These are phyloP conservation scores for Talaromyces wortmannii DNA, from an alignment of 495 filamentous ascomycete genomes.

Conservation along the genomic window DNA sequence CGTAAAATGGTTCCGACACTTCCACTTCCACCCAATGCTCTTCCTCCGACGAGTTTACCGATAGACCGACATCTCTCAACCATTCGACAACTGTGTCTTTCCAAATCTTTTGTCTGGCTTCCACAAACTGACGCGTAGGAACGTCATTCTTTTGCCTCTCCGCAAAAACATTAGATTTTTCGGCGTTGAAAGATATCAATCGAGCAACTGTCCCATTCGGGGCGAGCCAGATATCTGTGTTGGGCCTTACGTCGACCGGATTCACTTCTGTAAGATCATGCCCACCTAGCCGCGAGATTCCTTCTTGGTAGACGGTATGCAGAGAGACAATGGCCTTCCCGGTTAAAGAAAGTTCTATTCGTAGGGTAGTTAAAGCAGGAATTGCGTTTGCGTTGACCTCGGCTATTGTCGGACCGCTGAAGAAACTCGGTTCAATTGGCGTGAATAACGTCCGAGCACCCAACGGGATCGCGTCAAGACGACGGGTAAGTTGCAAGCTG, in stretches of 20 bases:
- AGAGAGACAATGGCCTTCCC: slow-evolving; percentile 32
- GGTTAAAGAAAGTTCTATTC: slow-evolving; percentile 27
- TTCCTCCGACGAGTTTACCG: slow-evolving; percentile 25
- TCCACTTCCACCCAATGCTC: slow-evolving; percentile 39
- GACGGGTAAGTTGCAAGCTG: slow-evolving; percentile 31
- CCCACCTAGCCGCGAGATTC: slow-evolving; percentile 25
- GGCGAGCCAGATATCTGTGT: slow-evolving; percentile 42
- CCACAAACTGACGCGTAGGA: neutral
- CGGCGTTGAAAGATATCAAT: slow-evolving; percentile 23
- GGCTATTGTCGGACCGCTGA: slow-evolving; percentile 20
- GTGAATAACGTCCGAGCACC: slow-evolving; percentile 40
- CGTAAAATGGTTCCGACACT: slow-evolving; percentile 41
- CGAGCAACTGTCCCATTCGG: slow-evolving; percentile 42
- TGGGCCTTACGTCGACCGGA: slow-evolving; percentile 14
- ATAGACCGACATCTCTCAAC: slow-evolving; percentile 32
- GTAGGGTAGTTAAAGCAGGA: slow-evolving; percentile 29
- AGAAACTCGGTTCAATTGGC: slow-evolving; percentile 21
- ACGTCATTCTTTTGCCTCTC: slow-evolving; percentile 12
- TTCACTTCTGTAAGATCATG: slow-evolving; percentile 15
- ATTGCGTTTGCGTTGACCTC: slow-evolving; percentile 21
- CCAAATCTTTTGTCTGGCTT: slow-evolving; percentile 25
- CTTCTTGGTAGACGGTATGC: slow-evolving; percentile 30
- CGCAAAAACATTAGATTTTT: slow-evolving; percentile 13
- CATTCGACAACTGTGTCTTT: slow-evolving; percentile 32
- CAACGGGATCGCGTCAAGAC: slow-evolving; percentile 31